Evolutionary conservation across 2,329 filamentous ascomycete genomes (phyloP).

Genomic region (Botrytis tulipae): DNA sequence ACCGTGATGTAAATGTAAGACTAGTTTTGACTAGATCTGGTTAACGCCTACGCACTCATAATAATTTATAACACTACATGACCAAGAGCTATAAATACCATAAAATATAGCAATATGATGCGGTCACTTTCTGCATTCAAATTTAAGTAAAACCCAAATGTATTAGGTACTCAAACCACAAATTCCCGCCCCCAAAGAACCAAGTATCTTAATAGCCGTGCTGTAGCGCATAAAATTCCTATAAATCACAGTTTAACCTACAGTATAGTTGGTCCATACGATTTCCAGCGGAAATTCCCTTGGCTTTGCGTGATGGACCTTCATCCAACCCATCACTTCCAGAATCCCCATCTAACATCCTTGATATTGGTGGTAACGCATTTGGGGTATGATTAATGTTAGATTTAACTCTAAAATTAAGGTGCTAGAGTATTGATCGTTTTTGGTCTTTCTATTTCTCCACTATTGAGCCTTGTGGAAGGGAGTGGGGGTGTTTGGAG

Average conservation of each 20-base stretch:
- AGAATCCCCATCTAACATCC: background rate
- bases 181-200: background rate
- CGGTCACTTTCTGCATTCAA: background rate
- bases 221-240: background rate
- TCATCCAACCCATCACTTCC: background rate
- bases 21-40: background rate
- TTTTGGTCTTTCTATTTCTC: background rate
- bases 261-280: background rate
- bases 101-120: background rate
- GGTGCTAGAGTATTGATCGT: background rate
- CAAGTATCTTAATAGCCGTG: background rate
- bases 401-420: background rate
- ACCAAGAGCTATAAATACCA: background rate
- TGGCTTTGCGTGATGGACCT: background rate
- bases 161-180: background rate
- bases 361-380: rapidly evolving
- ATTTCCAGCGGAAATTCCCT: background rate
- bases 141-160: background rate
- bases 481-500: background rate
- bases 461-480: background rate
- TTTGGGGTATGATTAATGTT: background rate
- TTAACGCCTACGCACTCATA: background rate
- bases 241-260: background rate
- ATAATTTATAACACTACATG: background rate
- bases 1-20: background rate